Conservation (phyloP, 1,284 basidiomycete species). For the Leccinum variabile region DNA sequence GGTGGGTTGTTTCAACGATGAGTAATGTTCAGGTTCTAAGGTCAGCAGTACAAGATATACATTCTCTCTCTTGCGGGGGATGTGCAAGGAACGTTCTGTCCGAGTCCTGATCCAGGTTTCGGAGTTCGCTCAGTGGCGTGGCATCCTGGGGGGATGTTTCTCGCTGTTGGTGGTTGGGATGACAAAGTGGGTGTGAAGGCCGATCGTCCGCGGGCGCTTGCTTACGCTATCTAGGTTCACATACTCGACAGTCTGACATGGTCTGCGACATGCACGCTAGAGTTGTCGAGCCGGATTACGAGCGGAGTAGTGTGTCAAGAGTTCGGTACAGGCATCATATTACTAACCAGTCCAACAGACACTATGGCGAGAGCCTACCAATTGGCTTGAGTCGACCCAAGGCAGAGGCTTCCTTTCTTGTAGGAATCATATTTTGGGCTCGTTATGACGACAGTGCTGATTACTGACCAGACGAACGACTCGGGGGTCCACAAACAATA, state of each 20-base stretch:
- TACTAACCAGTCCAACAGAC: slow-evolving; percentile 42
- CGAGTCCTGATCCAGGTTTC: slow-evolving; percentile 74
- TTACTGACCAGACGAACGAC: slow-evolving; percentile 54
- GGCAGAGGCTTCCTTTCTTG: slow-evolving; percentile 83
- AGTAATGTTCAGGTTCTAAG: neutral
- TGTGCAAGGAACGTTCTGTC: slow-evolving; percentile 66
- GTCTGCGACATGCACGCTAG: slow-evolving; percentile 67
- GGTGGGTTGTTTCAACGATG: slow-evolving; percentile 42
- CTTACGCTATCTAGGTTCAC: slow-evolving; percentile 53
- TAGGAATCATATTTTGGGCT: slow-evolving; percentile 32
- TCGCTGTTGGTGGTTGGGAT: slow-evolving; percentile 82
- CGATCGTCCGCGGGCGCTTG: neutral
- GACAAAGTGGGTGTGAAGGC: slow-evolving; percentile 58
- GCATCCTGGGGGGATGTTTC: slow-evolving; percentile 80
- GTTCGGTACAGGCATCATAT: neutral
- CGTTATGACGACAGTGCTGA: neutral
- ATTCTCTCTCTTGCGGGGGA: slow-evolving; percentile 75
- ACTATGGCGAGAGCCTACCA: slow-evolving; percentile 78
- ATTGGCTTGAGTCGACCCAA: slow-evolving; percentile 78
- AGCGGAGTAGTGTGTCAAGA: slow-evolving; percentile 51
- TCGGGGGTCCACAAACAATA: slow-evolving; percentile 58
- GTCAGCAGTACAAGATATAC: slow-evolving; percentile 72
- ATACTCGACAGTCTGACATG: slow-evolving; percentile 79
- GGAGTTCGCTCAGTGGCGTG: slow-evolving; percentile 75
- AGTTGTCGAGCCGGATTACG: slow-evolving; percentile 56